Conservation (phyloP, 495 filamentous ascomycete species). For the Xylaria scruposa region DNA sequence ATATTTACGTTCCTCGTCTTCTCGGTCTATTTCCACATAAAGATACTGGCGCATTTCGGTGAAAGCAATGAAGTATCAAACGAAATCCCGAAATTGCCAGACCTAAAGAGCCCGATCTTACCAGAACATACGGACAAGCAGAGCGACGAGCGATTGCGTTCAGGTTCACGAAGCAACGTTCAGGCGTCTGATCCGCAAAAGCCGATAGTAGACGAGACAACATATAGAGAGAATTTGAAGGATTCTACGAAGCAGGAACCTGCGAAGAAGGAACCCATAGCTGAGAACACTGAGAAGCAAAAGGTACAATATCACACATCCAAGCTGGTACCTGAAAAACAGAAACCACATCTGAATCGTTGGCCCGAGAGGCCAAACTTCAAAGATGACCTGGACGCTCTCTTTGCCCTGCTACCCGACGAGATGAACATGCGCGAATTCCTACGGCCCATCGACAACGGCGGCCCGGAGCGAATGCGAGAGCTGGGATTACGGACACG, state of each 20-base stretch:
- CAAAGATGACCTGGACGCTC: constrained; percentile 17
- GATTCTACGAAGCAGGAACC: background rate
- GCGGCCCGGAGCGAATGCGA: constrained; percentile 28
- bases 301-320: background rate
- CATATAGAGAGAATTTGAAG: background rate
- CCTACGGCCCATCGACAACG: constrained; percentile 27
- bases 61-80: background rate
- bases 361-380: constrained; percentile 14
- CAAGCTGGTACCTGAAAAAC: background rate
- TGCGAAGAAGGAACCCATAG: background rate
- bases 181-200: background rate
- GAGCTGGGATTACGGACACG: constrained; percentile 31
- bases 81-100: background rate
- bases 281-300: background rate
- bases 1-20: constrained; percentile 16
- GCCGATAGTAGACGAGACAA: background rate
- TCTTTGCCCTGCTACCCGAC: constrained; percentile 27
- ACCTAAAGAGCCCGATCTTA: background rate
- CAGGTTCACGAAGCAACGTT: background rate
- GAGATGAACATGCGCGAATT: constrained; percentile 28
- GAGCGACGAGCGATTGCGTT: background rate
- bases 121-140: background rate
- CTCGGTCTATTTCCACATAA: background rate
- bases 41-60: background rate
- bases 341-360: background rate